Conservation (phyloP, 176 grass and related monocot species). For the Echinochloa phyllopogon region DNA sequence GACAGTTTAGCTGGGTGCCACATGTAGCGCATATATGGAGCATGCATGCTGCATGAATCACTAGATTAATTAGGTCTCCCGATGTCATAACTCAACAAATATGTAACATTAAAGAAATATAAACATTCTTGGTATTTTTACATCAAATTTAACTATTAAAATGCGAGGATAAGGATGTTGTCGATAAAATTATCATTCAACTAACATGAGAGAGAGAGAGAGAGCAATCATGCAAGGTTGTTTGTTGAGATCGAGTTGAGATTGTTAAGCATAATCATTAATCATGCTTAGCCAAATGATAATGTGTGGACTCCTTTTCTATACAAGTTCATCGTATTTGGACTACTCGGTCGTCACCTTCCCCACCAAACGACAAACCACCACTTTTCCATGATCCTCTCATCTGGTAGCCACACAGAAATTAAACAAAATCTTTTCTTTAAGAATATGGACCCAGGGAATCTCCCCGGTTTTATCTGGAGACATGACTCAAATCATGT, state of each 20-base stretch:
- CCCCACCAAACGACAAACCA: slow-evolving; percentile 48
- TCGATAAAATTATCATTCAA: not conserved
- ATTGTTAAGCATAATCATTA: slow-evolving; percentile 25
- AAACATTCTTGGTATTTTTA: too few species aligned
- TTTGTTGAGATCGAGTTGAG: not conserved
- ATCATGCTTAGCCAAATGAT: not conserved
- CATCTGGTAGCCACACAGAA: not conserved
- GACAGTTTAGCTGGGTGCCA: not conserved
- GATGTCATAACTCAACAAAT: not conserved
- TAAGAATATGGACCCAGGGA: not conserved
- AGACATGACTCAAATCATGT: not conserved
- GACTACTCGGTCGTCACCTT: slow-evolving; percentile 18
- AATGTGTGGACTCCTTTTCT: slow-evolving; percentile 10
- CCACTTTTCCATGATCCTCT: slow-evolving; percentile 52
- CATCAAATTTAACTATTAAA: not conserved
- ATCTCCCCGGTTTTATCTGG: slow-evolving; percentile 2
- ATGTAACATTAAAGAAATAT: not conserved
- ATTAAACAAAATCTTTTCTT: not conserved
- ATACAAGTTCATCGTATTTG: not conserved
- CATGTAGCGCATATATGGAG: not conserved
- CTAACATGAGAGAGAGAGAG: not conserved
- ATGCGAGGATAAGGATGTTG: not conserved
- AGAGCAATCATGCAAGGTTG: not conserved
- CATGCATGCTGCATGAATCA: not conserved
- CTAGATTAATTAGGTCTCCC: not conserved